These are phyloP conservation scores for Colletotrichum trifolii DNA, from an alignment of 2,329 filamentous ascomycete genomes.

Conservation along the genomic window DNA sequence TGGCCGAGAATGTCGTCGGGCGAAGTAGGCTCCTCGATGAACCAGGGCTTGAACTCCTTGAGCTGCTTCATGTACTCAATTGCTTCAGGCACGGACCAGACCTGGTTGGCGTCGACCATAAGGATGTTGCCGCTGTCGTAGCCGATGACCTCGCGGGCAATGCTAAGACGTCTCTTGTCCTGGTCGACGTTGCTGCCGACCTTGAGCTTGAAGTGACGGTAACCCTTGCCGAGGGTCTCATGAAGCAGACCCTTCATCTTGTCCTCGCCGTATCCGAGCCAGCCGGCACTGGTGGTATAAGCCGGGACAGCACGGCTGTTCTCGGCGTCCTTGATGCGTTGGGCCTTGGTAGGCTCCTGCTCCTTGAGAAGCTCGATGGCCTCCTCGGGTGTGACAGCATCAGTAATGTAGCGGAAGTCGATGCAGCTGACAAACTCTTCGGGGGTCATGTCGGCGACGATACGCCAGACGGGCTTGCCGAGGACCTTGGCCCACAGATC, in stretches of 20 bases:
- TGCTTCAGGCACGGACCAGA: conserved; percentile 91
- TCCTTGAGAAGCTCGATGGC: conserved; percentile 77
- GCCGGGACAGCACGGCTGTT: conserved; percentile 82
- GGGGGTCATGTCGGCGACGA: conserved; percentile 89
- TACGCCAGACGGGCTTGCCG: conserved; percentile 88
- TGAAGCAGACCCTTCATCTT: conserved; percentile 82
- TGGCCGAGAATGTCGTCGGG: conserved; percentile 92
- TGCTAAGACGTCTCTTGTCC: conserved; percentile 75
- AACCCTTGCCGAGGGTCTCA: conserved; percentile 81
- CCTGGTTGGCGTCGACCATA: conserved; percentile 94
- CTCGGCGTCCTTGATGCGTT: conserved; percentile 79
- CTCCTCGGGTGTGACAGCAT: conserved; percentile 89
- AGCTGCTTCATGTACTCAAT: conserved; percentile 88
- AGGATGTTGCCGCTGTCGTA: conserved; percentile 86
- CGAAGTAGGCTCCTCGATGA: conserved; percentile 93
- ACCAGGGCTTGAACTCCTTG: conserved; percentile 87
- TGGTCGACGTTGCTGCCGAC: conserved; percentile 80
- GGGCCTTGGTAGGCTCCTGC: conserved; percentile 73
- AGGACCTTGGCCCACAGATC: conserved; percentile 93
- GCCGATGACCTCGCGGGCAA: conserved; percentile 83
- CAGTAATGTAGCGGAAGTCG: conserved; percentile 94
- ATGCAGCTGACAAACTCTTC: conserved; percentile 89
- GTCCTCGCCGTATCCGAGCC: conserved; percentile 90
- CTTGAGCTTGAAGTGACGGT: conserved; percentile 91
- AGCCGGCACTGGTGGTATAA: conserved; percentile 90